Evolutionary conservation across 768 basidiomycete species (phyloP).

Genomic region (Tylopilus vinaceipallidus): DNA sequence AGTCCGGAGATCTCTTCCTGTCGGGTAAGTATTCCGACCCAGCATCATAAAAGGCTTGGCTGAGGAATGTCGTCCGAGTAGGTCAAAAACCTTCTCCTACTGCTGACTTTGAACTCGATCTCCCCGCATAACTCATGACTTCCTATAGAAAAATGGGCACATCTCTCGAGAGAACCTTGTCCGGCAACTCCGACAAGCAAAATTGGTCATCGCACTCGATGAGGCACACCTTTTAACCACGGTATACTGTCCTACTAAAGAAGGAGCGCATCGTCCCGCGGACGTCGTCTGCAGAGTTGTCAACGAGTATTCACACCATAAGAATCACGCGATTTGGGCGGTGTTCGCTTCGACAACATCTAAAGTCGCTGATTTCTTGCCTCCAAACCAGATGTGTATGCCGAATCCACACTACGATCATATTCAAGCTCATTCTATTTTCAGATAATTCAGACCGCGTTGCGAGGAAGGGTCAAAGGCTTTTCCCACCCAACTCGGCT

Average conservation of each 20-base stretch:
- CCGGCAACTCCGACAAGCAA: neutral
- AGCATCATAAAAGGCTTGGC: neutral
- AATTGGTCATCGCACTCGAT: slow-evolving; percentile 18
- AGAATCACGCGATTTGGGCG: slow-evolving; percentile 9
- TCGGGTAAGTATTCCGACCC: neutral
- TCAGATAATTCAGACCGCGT: slow-evolving; percentile 9
- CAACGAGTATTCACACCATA: slow-evolving; percentile 5
- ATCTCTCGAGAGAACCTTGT: neutral
- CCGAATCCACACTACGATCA: no score
- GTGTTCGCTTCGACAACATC: slow-evolving; percentile 18
- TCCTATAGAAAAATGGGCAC: neutral
- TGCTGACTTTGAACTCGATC: no score
- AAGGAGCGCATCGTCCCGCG: neutral
- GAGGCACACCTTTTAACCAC: slow-evolving; percentile 8
- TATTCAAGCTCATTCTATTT: neutral
- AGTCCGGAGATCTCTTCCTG: neutral
- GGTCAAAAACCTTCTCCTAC: no score
- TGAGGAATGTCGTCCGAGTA: neutral
- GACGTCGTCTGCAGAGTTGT: slow-evolving; percentile 5
- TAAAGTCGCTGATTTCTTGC: slow-evolving; percentile 6
- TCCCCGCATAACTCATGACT: neutral
- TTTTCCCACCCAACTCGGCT: slow-evolving; percentile 14
- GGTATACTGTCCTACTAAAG: neutral
- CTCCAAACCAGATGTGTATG: neutral
- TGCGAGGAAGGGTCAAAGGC: neutral